These are phyloP conservation scores for Colletotrichum spinosum DNA, from an alignment of 2,329 filamentous ascomycete genomes.

Conservation along the genomic window DNA sequence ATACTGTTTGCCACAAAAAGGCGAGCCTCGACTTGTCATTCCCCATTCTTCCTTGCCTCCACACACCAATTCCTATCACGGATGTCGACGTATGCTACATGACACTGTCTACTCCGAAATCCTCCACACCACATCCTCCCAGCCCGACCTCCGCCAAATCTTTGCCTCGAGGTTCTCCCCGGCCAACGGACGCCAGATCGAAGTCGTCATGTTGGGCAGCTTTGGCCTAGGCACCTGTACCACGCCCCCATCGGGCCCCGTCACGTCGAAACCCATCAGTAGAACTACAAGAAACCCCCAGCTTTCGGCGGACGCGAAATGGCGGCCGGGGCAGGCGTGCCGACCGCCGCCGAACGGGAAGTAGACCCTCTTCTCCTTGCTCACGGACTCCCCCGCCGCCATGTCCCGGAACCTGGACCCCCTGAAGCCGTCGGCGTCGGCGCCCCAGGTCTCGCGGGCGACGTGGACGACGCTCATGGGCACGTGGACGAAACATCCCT, in stretches of 20 bases:
- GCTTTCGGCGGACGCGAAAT: slow-evolving; percentile 59
- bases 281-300: slow-evolving; percentile 44
- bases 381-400: slow-evolving; percentile 31
- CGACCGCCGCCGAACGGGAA: not conserved
- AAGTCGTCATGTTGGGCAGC: not conserved
- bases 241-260: slow-evolving; percentile 21
- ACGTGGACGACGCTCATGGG: slow-evolving; percentile 40
- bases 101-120: too few species aligned
- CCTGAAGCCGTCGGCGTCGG: slow-evolving; percentile 41
- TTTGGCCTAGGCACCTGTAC: not conserved
- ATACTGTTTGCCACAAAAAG: too few species aligned
- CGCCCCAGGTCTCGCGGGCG: slow-evolving; percentile 33
- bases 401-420: slow-evolving; percentile 43
- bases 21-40: too few species aligned
- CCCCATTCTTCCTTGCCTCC: too few species aligned
- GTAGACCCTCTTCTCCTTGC: not conserved
- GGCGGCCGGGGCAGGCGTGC: slow-evolving; percentile 49
- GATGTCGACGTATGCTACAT: too few species aligned
- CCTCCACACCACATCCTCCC: not conserved
- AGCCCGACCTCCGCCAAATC: not conserved
- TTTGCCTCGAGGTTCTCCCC: not conserved
- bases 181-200: not conserved
- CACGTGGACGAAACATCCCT: slow-evolving; percentile 43
- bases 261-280: slow-evolving; percentile 40
- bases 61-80: too few species aligned